phyloP scores from a whole-genome alignment of 2,329 filamentous ascomycete species.

The Basipetospora chlamydospora region DNA sequence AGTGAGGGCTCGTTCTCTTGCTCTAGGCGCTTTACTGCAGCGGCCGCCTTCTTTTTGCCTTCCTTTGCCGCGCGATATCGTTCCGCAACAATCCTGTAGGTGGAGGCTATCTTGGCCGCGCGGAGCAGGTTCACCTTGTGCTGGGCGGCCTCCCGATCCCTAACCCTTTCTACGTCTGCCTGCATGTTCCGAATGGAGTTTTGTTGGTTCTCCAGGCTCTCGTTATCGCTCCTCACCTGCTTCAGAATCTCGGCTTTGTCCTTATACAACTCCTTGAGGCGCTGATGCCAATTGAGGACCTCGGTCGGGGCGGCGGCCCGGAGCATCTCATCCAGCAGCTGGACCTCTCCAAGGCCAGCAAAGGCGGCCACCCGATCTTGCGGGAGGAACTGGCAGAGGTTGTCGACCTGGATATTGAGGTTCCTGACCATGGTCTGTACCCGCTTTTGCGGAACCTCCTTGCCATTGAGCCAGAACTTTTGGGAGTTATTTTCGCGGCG shows the following conservation, averaged over 20 bases:
- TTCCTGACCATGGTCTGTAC: conserved; percentile 53
- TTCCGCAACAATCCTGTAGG: conserved; percentile 39
- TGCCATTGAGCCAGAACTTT: conserved; percentile 64
- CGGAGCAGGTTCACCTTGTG: conserved; percentile 50
- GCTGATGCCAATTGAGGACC: conserved; percentile 64
- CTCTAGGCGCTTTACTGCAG: conserved; percentile 45
- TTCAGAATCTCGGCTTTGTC: conserved; percentile 40
- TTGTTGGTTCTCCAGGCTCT: conserved; percentile 53
- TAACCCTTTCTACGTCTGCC: conserved; percentile 69
- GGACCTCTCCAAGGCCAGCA: conserved; percentile 65
- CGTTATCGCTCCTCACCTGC: conserved; percentile 41
- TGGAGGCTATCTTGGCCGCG: conserved; percentile 48
- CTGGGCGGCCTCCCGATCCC: conserved; percentile 57
- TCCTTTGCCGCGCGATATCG: conserved; percentile 28
- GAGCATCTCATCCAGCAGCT: conserved; percentile 73
- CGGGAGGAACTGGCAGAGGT: conserved; percentile 90
- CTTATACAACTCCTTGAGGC: conserved; percentile 56
- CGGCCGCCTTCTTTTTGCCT: conserved; percentile 36
- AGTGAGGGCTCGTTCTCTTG: conserved; percentile 49
- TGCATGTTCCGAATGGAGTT: conserved; percentile 53
- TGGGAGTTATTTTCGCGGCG: conserved; percentile 68
- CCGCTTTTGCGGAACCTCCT: conserved; percentile 42
- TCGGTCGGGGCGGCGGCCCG: conserved; percentile 72
- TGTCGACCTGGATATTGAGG: conserved; percentile 90
- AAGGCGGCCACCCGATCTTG: conserved; percentile 96